phyloP scores from a whole-genome alignment of 495 filamentous ascomycete species.

The Penicillium verhagenii region DNA sequence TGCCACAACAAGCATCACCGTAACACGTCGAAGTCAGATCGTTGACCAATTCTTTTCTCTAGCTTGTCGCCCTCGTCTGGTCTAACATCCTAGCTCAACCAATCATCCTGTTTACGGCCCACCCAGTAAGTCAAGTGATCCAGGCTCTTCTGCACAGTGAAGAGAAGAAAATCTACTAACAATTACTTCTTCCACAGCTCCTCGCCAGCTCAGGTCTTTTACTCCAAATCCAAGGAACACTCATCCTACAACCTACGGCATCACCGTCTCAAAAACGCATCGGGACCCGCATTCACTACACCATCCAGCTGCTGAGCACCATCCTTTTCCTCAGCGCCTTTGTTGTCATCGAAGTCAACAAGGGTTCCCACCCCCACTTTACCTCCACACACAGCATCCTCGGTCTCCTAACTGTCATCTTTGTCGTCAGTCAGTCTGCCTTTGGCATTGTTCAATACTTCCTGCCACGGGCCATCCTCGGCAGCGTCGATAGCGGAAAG shows the following conservation, averaged over 20 bases:
- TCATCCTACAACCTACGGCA: conserved; percentile 86
- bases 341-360: conserved; percentile 80
- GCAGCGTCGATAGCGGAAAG: conserved; percentile 77
- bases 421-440: conserved; percentile 67
- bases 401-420: conserved; percentile 71
- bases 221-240: conserved; percentile 71
- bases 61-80: conserved; percentile 75
- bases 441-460: conserved; percentile 81
- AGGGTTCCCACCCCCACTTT: conserved; percentile 68
- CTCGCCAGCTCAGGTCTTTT: conserved; percentile 75
- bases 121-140: conserved; percentile 65
- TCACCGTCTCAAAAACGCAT: conserved; percentile 67
- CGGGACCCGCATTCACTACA: conserved; percentile 68
- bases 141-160: background rate
- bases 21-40: background rate
- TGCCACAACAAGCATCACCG: background rate
- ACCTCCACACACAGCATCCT: conserved; percentile 76
- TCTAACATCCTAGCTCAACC: conserved; percentile 64
- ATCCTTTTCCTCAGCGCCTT: conserved; percentile 63
- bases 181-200: conserved; percentile 36
- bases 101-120: conserved; percentile 74
- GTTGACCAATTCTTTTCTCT: background rate
- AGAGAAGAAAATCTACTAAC: background rate
- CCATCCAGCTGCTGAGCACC: conserved; percentile 63
- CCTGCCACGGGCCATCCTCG: conserved; percentile 61